Conservation (phyloP, 179 eudicot genomes). For the Silene noctiflora region DNA sequence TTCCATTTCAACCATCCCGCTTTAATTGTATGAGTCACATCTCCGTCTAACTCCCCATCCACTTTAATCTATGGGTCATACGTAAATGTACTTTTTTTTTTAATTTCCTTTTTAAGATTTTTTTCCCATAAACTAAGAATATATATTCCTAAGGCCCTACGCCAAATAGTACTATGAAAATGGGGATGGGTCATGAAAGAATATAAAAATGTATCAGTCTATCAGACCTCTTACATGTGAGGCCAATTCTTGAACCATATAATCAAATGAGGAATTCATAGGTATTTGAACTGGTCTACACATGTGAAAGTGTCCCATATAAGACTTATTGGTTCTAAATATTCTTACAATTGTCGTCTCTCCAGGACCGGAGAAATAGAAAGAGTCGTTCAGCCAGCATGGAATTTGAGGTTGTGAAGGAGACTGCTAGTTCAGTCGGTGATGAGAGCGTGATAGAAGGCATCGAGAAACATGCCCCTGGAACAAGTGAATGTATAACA, state of each 20-base stretch:
- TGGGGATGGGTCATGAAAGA: background rate
- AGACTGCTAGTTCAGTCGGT: constrained; percentile 50
- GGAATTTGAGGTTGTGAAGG: constrained; percentile 68
- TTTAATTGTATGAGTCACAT: too few relatives aligned
- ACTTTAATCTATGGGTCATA: too few relatives aligned
- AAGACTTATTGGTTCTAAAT: background rate
- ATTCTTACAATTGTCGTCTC: background rate
- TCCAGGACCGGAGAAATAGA: constrained; percentile 70
- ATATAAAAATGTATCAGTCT: too few relatives aligned
- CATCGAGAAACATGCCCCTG: constrained; percentile 39
- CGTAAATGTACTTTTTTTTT: background rate
- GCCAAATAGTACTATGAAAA: too few relatives aligned
- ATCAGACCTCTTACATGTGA: background rate
- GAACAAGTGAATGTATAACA: constrained; percentile 21
- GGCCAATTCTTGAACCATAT: background rate
- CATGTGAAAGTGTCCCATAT: too few relatives aligned
- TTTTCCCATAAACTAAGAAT: too few relatives aligned
- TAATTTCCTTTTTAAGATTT: too few relatives aligned
- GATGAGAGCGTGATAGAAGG: constrained; percentile 39
- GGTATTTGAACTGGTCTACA: background rate
- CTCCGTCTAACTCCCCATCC: too few relatives aligned
- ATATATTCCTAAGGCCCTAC: too few relatives aligned
- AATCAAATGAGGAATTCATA: background rate
- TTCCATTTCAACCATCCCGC: too few relatives aligned
- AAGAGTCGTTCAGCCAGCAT: constrained; percentile 76